A percentile compares a stretch with the other conserved stretches of the same genome.
Evolutionary conservation across 2,329 filamentous ascomycete genomes (phyloP).

Genomic region (Aspergillus ibericus): DNA sequence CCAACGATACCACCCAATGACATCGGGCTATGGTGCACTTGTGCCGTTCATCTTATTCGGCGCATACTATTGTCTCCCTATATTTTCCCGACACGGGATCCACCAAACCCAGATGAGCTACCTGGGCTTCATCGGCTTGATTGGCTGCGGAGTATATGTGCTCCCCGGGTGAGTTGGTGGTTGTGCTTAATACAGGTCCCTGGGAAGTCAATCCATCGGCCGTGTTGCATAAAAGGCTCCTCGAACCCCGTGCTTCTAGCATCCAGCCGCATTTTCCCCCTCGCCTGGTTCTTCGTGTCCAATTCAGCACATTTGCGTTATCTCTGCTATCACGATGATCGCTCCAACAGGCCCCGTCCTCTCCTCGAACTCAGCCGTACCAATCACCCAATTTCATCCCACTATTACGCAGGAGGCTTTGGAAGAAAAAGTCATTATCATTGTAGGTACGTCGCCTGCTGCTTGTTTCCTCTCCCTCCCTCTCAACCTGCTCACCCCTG

Average conservation of each 20-base stretch:
- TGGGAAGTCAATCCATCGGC: background rate
- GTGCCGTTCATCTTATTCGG: background rate
- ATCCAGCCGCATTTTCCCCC: background rate
- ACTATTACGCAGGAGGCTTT: conserved; percentile 15
- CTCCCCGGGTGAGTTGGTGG: background rate
- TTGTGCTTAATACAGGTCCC: background rate
- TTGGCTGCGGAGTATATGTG: background rate
- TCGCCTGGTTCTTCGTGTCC: background rate
- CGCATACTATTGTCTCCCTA: background rate
- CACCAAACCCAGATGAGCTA: conserved; percentile 9
- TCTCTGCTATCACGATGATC: conserved; percentile 15
- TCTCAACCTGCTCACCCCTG: background rate
- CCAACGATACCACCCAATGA: conserved; percentile 8
- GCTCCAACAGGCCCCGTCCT: conserved; percentile 16
- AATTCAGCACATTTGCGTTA: background rate
- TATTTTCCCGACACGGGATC: conserved; percentile 7
- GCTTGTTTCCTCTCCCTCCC: no score
- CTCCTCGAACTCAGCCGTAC: conserved; percentile 10
- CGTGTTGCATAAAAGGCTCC: background rate
- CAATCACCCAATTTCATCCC: conserved; percentile 18
- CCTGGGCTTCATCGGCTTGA: background rate
- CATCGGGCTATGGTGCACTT: conserved; percentile 2
- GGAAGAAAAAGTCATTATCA: conserved; percentile 20
- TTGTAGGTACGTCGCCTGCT: conserved; percentile 16
- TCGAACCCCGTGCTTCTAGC: background rate